Evolutionary conservation across 202 grass and related monocot genomes (phyloP), one percentile per base, ranked within the genome.

Genomic region (Panicum hallii): DNA sequence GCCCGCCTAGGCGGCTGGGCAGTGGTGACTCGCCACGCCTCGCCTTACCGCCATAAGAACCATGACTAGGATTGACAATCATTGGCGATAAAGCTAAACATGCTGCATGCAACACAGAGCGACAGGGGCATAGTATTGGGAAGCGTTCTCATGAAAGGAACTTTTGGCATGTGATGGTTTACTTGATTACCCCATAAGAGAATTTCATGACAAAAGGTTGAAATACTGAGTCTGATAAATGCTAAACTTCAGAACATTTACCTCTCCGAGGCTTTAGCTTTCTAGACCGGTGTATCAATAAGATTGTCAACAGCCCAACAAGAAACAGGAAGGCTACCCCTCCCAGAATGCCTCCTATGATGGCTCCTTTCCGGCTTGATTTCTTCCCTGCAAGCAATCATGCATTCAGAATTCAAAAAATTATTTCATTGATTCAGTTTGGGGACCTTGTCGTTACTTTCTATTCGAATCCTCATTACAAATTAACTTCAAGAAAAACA

Each of bases 271-370:
- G 74, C 22, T 74, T 90, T 83, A 68, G 46, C 26, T 80, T 71
- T 68, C 85, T 88, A 54, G 72, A 90, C 60, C 61, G 62, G 23
- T 44, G 41, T 60, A 87, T 82, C 85, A 90, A 84, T 64, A 92
- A 64, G 36, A 95, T 78, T 82, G 78, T 78, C 17, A 86, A 38
- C 28, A 89, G 41, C 20, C 80, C 85, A 22, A 84, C 20, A 85
- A 97, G 80, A 65, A 90, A 63, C 30, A 94, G 32, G 60, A 84
- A 76, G 52, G 78, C 78, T 65, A 86, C 74, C 79, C 86, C 94
- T 77, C 91, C 92, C 3, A 82, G 28, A 82, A 92, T 65, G 60
- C 83, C 90, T 88, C 87, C 91, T 82, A 84, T 90, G 55, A 97
- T 85, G 23, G 82, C 94, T 50, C 81, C 61, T 57, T 89, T 92